Percentiles rank a stretch among this genome's conserved stretches.
Conservation (phyloP, 2,329 filamentous ascomycete species). For the Nemania serpens region DNA sequence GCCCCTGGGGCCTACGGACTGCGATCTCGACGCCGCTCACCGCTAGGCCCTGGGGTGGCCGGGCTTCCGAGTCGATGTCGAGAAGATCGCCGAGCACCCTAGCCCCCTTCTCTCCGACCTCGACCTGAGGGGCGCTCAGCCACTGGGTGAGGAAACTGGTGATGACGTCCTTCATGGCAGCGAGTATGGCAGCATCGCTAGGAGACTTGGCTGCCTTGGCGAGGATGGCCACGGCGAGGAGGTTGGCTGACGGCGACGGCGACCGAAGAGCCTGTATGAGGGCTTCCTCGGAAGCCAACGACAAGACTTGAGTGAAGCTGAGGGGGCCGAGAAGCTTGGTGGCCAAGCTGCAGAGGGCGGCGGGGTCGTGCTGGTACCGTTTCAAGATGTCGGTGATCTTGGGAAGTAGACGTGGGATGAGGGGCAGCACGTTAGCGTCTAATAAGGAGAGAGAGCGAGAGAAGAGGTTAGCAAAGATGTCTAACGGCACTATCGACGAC, state of each 20-base stretch:
- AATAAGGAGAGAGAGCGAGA: neutral
- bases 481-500: neutral
- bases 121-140: conserved; percentile 58
- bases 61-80: conserved; percentile 57
- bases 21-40: conserved; percentile 46
- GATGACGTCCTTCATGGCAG: conserved; percentile 54
- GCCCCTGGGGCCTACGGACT: conserved; percentile 50
- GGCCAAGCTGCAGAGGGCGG: conserved; percentile 56
- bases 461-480: conserved; percentile 6
- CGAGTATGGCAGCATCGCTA: conserved; percentile 55
- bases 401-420: conserved; percentile 59
- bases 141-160: conserved; percentile 55
- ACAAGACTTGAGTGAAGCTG: conserved; percentile 55
- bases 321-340: conserved; percentile 61
- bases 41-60: conserved; percentile 35
- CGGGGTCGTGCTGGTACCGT: conserved; percentile 55
- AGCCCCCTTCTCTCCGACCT: conserved; percentile 59
- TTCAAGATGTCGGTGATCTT: conserved; percentile 58
- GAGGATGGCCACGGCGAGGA: conserved; percentile 61
- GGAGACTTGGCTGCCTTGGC: conserved; percentile 58
- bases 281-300: conserved; percentile 55
- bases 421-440: conserved; percentile 57
- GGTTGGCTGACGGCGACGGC: conserved; percentile 59
- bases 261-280: conserved; percentile 59
- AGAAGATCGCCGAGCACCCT: conserved; percentile 59